Conservation (phyloP, 1,139 yeast genomes). For the Trichomonascaceae sp. region DNA sequence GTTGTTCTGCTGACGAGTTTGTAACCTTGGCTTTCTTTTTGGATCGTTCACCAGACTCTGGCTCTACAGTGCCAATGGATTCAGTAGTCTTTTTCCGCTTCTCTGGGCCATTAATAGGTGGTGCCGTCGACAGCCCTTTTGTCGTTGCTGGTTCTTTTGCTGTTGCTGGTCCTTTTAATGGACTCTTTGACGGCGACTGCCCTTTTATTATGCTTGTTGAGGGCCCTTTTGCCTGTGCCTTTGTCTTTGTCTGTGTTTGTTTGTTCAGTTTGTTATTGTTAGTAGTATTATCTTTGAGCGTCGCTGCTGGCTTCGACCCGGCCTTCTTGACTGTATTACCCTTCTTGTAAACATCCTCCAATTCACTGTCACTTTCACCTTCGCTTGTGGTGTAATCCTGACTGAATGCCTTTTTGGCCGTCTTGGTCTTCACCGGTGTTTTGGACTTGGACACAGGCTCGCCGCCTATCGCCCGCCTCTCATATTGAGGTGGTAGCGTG, state of each 20-base stretch:
- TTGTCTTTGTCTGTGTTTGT: not conserved
- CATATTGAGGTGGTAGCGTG: slow-evolving; percentile 21
- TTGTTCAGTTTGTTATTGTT: not conserved
- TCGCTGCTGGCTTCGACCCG: not conserved
- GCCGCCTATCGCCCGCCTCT: slow-evolving; percentile 1
- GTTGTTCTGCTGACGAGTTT: slow-evolving; percentile 1
- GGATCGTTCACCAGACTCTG: no score
- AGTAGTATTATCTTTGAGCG: not conserved
- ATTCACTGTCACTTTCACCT: slow-evolving; percentile 1
- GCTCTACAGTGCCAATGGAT: not conserved
- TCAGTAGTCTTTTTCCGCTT: not conserved
- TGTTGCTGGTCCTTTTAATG: not conserved
- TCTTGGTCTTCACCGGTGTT: slow-evolving; percentile 9
- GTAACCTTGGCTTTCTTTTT: not conserved
- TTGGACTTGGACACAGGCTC: not conserved
- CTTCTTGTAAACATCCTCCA: not conserved
- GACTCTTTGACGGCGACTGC: not conserved
- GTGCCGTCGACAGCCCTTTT: not conserved
- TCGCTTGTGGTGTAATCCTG: not conserved
- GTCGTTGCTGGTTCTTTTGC: not conserved
- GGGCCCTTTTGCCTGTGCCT: not conserved
- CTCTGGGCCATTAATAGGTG: not conserved
- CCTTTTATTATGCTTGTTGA: no score
- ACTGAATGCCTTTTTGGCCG: not conserved
- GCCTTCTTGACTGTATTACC: not conserved